Base-by-base conservation (phyloP, 495 filamentous ascomycete genomes). In the Hyaloscypha hepaticicola region DNA sequence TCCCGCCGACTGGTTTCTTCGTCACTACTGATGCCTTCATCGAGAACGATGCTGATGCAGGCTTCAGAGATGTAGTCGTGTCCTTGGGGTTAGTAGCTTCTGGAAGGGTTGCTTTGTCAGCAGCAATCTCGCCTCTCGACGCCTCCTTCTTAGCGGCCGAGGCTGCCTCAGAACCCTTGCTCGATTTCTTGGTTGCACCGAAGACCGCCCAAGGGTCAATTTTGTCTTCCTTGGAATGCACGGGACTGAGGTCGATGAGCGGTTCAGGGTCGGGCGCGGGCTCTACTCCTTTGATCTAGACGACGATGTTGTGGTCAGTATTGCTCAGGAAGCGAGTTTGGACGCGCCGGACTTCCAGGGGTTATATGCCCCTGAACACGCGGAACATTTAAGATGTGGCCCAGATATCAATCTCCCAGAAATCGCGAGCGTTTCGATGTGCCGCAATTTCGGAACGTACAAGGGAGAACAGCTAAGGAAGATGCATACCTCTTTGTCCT, bases 1-100 rank as follows among this genome's bases (percentile, higher is more conserved):
- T 85, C 57, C 77, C 74, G 52, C 73, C 70, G 49, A 78, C 76
- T 29, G 77, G 71, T 72, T 80, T 82, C 65, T 75, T 75, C 27
- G 59, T 66, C 27, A 67, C n/a, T 22, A 57, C 33, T 48, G 68
- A 66, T 53, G 70, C 57, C 55, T 64, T 69, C 68, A 66, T 69
- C 48, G 65, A 57, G 9, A 29, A 50, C 55, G 67, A 24, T 55
- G 65, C n/a, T 45, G 67, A 24, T 55, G 69, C n/a, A 51, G 58
- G 33, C 55, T 66, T 64, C 34, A 60, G 66, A 58, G 65, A 53
- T 7, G 66, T 59, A 12, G 61, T 68, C 66, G 69, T 70, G 68
- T 66, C 63, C 60, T 73, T 70, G 57, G 38, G 6, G 11, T 57
- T 68, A n/a, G 69, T 48, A 58, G 49, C 62, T 68, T 70, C 71